Base-by-base conservation (phyloP, 441 rosid genomes). In the Flueggea neowawraea region DNA sequence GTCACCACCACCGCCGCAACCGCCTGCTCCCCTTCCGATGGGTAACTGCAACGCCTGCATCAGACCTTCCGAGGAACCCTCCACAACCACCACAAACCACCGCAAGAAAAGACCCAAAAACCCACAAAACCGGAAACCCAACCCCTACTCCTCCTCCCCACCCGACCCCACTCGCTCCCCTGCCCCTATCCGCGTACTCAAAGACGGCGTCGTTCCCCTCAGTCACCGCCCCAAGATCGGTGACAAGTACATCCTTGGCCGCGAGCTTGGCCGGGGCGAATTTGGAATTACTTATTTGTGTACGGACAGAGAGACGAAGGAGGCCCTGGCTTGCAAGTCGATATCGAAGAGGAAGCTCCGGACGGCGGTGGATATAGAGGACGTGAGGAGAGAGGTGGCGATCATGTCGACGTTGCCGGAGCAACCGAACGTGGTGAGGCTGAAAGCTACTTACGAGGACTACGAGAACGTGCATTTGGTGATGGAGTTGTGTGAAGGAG, bases 401-500 rank as follows among this genome's bases (percentile, higher is more conserved):
- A 90, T 90, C 60, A 87, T 94, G 95, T 87, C 96, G 4, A 83
- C 88, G 22, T 63, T 94, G 43, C 98, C 98, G 8, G 88, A 87
- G 6, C 98, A 94, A 58, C 84, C 89, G 1, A 90, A 94, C 54
- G 68, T 94, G 7, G 95, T 94, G 33, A 90, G 84, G 80, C 80
- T 94, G 49, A 88, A 75, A 75, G 98, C 91, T 9, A 88, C 93
- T 0, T 94, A 88, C 11, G 98, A 94, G 82, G 98, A 90, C 51
- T 60, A 57, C 33, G 97, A 94, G 69, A 90, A 90, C 45, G 98
- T 94, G 47, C 93, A 90, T 68, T 67, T 94, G 69, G 97, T 90
- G 36, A 90, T 90, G 97, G 97, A 90, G 82, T 77, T 94, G 15
- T 94, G 98, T 32, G 98, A 94, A 69, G 98, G 98, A 33, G 98